phyloP scores from a whole-genome alignment of 768 basidiomycete species.

The Austroboletus eburneus region DNA sequence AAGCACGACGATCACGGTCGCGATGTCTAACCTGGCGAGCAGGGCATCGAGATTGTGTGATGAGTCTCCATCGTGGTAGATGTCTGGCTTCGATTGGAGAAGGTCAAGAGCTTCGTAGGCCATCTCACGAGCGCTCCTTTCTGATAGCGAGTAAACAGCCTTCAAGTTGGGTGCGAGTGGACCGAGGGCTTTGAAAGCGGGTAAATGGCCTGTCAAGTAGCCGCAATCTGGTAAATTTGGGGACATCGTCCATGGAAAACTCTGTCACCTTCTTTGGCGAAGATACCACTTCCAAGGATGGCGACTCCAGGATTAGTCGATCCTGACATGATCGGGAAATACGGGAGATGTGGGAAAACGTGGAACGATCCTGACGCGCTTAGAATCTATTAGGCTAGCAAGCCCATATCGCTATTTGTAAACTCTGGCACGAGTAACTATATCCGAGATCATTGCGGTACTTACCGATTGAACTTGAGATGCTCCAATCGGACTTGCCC shows the following conservation, averaged over 20 bases:
- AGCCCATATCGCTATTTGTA: no score
- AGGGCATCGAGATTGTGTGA: slow-evolving; percentile 53
- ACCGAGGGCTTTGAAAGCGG: slow-evolving; percentile 57
- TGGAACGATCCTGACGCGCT: no score
- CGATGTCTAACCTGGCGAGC: slow-evolving; percentile 63
- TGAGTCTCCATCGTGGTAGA: slow-evolving; percentile 55
- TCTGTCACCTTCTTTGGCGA: slow-evolving; percentile 73
- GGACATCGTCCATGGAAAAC: slow-evolving; percentile 21
- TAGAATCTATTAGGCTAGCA: no score
- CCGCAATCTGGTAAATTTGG: slow-evolving; percentile 17
- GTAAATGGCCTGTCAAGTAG: slow-evolving; percentile 61
- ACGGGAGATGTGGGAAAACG: no score
- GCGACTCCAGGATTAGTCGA: slow-evolving; percentile 52
- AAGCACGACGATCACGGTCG: slow-evolving; percentile 68
- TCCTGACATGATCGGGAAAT: slow-evolving; percentile 41
- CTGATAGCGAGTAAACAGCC: slow-evolving; percentile 80
- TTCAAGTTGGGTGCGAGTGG: slow-evolving; percentile 43
- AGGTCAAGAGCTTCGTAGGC: slow-evolving; percentile 43
- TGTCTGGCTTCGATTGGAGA: slow-evolving; percentile 37
- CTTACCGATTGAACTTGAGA: no score
- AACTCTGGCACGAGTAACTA: no score
- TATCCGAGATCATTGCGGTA: no score
- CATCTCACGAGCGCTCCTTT: slow-evolving; percentile 52
- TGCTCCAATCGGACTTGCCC: no score
- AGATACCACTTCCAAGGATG: slow-evolving; percentile 78